Evolutionary conservation across 495 filamentous ascomycete genomes (phyloP).

Genomic region (Rusavskia elegans): DNA sequence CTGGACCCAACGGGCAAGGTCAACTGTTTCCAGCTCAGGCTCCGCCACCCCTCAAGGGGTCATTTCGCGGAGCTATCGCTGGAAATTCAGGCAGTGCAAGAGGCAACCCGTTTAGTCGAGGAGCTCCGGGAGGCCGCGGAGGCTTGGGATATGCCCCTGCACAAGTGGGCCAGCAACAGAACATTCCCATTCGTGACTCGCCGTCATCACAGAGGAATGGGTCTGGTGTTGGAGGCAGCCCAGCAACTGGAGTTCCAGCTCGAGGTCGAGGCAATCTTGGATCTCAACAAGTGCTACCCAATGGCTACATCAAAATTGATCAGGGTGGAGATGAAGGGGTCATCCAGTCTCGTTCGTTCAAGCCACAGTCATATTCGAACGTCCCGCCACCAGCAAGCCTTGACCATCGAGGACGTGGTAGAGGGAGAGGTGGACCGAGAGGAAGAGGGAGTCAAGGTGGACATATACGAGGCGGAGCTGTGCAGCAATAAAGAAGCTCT

Average conservation of each 20-base stretch:
- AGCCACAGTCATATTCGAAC: constrained; percentile 45
- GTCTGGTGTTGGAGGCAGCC: constrained; percentile 12
- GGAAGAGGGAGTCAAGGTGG: constrained; percentile 4
- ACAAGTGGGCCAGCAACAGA: constrained; percentile 22
- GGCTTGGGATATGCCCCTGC: constrained; percentile 9
- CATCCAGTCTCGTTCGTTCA: constrained; percentile 37
- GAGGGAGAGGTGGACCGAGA: constrained; percentile 5
- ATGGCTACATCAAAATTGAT: constrained; percentile 38
- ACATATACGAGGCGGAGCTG: neutral
- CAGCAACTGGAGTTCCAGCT: constrained; percentile 17
- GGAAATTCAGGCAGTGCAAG: constrained; percentile 23
- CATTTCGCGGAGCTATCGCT: constrained; percentile 53
- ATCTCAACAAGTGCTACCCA: constrained; percentile 18
- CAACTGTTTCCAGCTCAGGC: constrained; percentile 51
- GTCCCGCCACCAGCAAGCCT: constrained; percentile 67
- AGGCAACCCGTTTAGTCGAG: constrained; percentile 25
- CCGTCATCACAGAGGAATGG: constrained; percentile 12
- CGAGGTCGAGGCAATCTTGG: constrained; percentile 19
- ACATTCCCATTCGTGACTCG: constrained; percentile 14
- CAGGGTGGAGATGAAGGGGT: constrained; percentile 30
- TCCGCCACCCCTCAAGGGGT: constrained; percentile 53
- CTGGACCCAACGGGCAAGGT: constrained; percentile 35
- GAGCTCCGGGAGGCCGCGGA: constrained; percentile 16
- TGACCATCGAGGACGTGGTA: constrained; percentile 36
- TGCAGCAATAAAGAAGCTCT: constrained; percentile 6